Evolutionary conservation across 2,329 filamentous ascomycete genomes (phyloP), one percentile per base, ranked within the genome.

Genomic region (Diaporthe sp.): DNA sequence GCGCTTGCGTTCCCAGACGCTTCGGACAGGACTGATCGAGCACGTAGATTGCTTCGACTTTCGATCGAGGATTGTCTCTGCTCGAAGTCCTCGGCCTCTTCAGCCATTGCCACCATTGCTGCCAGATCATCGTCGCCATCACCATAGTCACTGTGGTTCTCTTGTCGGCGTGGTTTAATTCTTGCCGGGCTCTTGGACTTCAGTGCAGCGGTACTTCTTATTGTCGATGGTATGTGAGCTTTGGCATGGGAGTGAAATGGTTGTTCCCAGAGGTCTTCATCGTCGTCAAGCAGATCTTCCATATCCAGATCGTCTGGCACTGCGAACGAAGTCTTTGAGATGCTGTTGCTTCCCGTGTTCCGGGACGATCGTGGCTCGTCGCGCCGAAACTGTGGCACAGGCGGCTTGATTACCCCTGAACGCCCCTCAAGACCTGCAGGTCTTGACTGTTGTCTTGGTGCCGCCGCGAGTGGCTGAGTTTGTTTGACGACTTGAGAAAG

Each of bases 51-150:
- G 35, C 76, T 69, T 50, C 47, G 76, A n/a, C 58, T 77, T 72
- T 80, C 80, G 25, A 79, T 78, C 3, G 80, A 82, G 10, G 82
- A 82, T 75, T 87, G 84, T 22, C 82, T 83, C 75, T 82, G 82
- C 76, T 90, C 88, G 50, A 87, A 85, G 77, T 87, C 84, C 75
- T 89, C 84, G 17, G 87, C 88, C 71, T 87, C 84, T 75, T 89
- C 84, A 15, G 87, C 88, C 72, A 89, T 83, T 38, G 87, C 88
- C 40, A 89, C 81, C 85, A 90, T 88, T 55, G 75, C 75, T 45
- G 87, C 87, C 68, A 86, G 83, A 73, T 88, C 87, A 57, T 89
- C 75, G 40, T 81, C 81, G 9, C 79, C 74, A 61, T 81, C 81
- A 22, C 79, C 82, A 22, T 86, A 85, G 52, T 84, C 84, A 67